Percentiles rank a stretch among this genome's conserved stretches.
phyloP scores from a whole-genome alignment of 805 yeast genomes.

The Scheffersomyces ergatensis region DNA sequence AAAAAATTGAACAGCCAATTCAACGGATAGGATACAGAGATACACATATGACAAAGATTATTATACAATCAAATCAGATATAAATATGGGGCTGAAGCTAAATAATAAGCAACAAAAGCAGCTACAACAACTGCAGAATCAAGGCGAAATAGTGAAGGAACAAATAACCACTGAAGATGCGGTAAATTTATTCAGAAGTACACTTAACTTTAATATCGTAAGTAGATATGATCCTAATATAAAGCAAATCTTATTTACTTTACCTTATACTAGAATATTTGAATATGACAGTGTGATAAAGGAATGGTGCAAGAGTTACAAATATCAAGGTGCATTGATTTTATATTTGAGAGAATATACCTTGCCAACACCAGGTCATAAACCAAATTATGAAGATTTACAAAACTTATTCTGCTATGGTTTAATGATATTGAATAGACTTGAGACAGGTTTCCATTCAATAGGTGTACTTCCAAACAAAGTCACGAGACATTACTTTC shows the following conservation, averaged over 20 bases:
- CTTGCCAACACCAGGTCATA: constrained; percentile 16
- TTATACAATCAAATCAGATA: too few relatives aligned
- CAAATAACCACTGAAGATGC: constrained; percentile 45
- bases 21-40: too few relatives aligned
- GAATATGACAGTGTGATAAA: constrained; percentile 54
- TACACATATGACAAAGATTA: too few relatives aligned
- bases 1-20: too few relatives aligned
- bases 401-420: constrained; percentile 61
- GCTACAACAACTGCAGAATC: background rate
- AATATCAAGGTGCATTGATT: constrained; percentile 68
- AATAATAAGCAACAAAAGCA: too few relatives aligned
- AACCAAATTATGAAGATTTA: constrained; percentile 25
- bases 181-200: constrained; percentile 61
- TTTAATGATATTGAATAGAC: constrained; percentile 64
- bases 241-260: constrained; percentile 62
- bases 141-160: constrained; percentile 16
- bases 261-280: constrained; percentile 73
- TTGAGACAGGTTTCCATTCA: constrained; percentile 67
- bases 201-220: constrained; percentile 72
- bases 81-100: too few relatives aligned
- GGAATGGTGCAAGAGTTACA: constrained; percentile 72
- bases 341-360: constrained; percentile 54
- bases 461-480: constrained; percentile 63
- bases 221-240: constrained; percentile 74
- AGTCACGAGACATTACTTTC: constrained; percentile 44